phyloP scores from a whole-genome alignment of 2,329 filamentous ascomycete species.

The Penicillium sp. region DNA sequence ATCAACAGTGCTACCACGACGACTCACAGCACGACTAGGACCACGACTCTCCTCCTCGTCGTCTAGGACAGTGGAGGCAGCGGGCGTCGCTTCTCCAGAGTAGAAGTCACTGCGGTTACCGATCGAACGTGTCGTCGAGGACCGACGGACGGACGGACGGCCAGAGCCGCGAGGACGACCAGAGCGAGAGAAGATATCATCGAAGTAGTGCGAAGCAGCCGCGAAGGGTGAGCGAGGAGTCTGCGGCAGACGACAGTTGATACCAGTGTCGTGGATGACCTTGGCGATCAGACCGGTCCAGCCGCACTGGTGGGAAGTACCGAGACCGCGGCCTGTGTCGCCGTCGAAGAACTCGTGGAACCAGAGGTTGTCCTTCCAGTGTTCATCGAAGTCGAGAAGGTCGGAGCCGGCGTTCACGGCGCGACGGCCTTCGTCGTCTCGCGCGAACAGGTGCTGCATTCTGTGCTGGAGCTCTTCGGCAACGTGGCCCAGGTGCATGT shows the following conservation, averaged over 20 bases:
- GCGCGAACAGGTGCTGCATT: conserved; percentile 85
- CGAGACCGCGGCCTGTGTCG: conserved; percentile 83
- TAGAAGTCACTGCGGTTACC: conserved; percentile 80
- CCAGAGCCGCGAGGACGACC: conserved; percentile 43
- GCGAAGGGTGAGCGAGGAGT: conserved; percentile 84
- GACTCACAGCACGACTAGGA: conserved; percentile 32
- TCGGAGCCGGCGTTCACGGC: conserved; percentile 86
- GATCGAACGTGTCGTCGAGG: conserved; percentile 80
- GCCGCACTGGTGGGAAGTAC: conserved; percentile 90
- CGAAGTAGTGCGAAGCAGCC: conserved; percentile 91
- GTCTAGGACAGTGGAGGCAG: conserved; percentile 33
- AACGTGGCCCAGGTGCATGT: conserved; percentile 93
- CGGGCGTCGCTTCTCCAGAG: conserved; percentile 32
- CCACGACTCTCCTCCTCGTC: conserved; percentile 35
- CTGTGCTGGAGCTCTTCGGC: conserved; percentile 94
- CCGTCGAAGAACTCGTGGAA: conserved; percentile 98
- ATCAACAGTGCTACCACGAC: conserved; percentile 37
- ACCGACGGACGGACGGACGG: conserved; percentile 67
- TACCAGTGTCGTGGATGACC: conserved; percentile 94
- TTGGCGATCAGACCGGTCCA: conserved; percentile 96
- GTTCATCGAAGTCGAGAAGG: conserved; percentile 81
- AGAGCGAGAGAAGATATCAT: conserved; percentile 74
- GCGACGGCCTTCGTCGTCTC: conserved; percentile 79
- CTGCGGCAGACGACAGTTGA: conserved; percentile 87
- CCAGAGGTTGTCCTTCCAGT: conserved; percentile 94